Base-by-base conservation (phyloP, 257 asterid genomes). In the Agastache rugosa region DNA sequence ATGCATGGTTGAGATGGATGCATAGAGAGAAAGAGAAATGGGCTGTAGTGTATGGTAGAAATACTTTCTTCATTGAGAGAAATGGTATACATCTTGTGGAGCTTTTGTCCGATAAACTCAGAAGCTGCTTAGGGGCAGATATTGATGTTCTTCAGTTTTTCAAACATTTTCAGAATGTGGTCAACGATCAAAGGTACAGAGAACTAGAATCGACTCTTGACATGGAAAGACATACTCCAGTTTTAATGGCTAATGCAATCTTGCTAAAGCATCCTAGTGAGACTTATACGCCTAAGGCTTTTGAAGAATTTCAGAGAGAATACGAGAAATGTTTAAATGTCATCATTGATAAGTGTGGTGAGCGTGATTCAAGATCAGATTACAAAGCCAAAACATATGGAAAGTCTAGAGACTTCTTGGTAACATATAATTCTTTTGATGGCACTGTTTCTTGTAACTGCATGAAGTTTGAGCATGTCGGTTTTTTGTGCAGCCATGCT, bases 1-100 rank as follows among this genome's bases (percentile, higher is more conserved):
- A 88, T 71, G 83, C 83, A 60, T 88, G 91, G 91, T 71, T 88
- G 85, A 85, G 78, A 83, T 86, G 91, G 88, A 86, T 88, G 92
- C 84, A 83, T 65, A 83, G 84, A 62, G 87, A 86, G 74, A 88
- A 82, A 67, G 91, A 86, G 76, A 88, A 88, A 75, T 86, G 94
- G 94, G 85, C 87, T 77, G 80, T 78, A 39, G 86, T 84, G 34
- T 86, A 86, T 63, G 87, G 85, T 54, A 86, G 85, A 80, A 87
- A 87, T 78, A 85, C 89, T 54, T 85, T 87, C 83, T 87, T 87
- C 58, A 25, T 85, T 48, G 89, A 81, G 71, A 81, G 83, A 68
- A 76, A 79, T 73, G 88, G 87, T 37, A 42, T 79, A 35, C 87
- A 80, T 79, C 80, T 83, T 41, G 85, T 80, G 35, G 89, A 84